phyloP scores from a whole-genome alignment of 345 rosid genomes.

The Turnera subulata region DNA sequence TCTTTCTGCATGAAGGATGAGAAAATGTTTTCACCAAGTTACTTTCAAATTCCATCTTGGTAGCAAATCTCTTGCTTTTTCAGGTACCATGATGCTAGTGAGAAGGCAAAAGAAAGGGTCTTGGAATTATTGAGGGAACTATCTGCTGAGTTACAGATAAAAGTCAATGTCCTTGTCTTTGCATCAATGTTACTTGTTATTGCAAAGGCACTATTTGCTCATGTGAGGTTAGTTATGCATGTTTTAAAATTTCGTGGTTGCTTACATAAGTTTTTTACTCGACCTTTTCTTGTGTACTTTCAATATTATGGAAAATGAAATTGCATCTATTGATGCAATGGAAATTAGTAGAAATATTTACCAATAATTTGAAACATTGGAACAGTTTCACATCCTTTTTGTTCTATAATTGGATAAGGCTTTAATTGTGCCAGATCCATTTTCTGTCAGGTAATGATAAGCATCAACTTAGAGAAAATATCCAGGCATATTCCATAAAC shows the following conservation, averaged over 20 bases:
- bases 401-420: no score
- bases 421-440: no score
- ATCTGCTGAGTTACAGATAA: conserved; percentile 74
- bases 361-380: no score
- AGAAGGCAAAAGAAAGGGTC: conserved; percentile 63
- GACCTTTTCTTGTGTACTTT: background rate
- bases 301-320: no score
- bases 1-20: background rate
- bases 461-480: no score
- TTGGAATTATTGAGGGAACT: conserved; percentile 79
- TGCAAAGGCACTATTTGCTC: conserved; percentile 82
- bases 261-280: background rate
- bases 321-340: no score
- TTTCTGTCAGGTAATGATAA: no score
- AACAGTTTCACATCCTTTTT: no score
- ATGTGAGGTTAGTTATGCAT: conserved; percentile 60
- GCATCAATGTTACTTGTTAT: conserved; percentile 90
- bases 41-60: background rate
- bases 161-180: conserved; percentile 74
- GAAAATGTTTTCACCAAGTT: background rate
- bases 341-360: no score
- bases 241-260: background rate
- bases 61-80: conserved; percentile 9
- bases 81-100: conserved; percentile 87
- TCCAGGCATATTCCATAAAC: no score